Conservation (phyloP, 1,139 yeast genomes). For the Pichia sp. region DNA sequence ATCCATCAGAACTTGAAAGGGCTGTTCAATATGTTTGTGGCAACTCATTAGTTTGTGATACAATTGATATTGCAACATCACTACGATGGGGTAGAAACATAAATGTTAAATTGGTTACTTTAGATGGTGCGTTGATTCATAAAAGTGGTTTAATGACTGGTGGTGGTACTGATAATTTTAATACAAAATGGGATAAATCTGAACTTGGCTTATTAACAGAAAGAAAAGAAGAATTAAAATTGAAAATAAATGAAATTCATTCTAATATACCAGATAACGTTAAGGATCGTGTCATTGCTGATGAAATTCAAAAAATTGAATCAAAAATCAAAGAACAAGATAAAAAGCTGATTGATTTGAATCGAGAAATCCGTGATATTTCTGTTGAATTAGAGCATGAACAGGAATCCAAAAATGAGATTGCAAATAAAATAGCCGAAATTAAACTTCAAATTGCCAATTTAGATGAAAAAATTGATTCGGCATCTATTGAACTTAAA, state of each 20-base stretch:
- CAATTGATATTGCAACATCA: conserved; percentile 57
- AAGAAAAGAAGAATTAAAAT: conserved; percentile 54
- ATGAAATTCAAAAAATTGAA: conserved; percentile 51
- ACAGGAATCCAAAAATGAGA: conserved; percentile 29
- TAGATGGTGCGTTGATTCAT: conserved; percentile 82
- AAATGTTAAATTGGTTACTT: conserved; percentile 65
- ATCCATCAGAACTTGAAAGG: conserved; percentile 61
- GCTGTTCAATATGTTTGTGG: conserved; percentile 83
- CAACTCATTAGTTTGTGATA: conserved; percentile 74
- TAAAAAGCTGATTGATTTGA: conserved; percentile 43
- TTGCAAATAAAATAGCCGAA: conserved; percentile 21
- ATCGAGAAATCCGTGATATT: conserved; percentile 49
- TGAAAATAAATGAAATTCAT: conserved; percentile 47
- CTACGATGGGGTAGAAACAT: conserved; percentile 64
- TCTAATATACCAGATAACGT: conserved; percentile 48
- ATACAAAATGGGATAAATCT: conserved; percentile 65
- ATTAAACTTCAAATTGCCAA: conserved; percentile 7
- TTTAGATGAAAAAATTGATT: conserved; percentile 17
- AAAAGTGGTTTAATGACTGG: conserved; percentile 92
- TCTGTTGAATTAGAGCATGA: conserved; percentile 53
- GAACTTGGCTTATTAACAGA: conserved; percentile 55
- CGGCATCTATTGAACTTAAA: conserved; percentile 32
- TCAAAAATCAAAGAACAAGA: conserved; percentile 47
- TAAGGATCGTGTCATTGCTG: conserved; percentile 50
- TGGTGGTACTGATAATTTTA: conserved; percentile 46